Conservation (phyloP, 2,329 filamentous ascomycete species). For the Diaporthe sp. region DNA sequence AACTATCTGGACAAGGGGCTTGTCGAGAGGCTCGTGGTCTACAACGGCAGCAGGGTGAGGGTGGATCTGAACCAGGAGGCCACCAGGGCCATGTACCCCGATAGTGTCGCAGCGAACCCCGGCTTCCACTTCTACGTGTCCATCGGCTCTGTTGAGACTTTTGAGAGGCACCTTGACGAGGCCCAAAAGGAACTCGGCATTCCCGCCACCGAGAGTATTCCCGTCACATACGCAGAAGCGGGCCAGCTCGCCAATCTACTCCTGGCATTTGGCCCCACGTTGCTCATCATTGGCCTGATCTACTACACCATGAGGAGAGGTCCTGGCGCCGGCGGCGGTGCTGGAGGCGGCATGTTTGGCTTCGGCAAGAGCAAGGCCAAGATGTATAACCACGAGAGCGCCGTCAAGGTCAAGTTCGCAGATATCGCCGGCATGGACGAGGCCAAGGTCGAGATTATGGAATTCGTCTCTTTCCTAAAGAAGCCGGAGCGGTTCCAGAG, state of each 20-base stretch:
- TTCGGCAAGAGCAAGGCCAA: conserved; percentile 97
- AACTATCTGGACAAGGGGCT: conserved; percentile 97
- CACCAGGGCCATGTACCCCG: conserved; percentile 79
- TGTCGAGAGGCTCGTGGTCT: conserved; percentile 91
- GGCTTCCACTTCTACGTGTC: conserved; percentile 92
- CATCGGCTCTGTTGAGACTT: conserved; percentile 93
- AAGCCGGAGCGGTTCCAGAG: conserved; percentile 93
- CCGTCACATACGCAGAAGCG: conserved; percentile 87
- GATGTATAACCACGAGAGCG: conserved; percentile 96
- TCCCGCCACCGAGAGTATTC: conserved; percentile 88
- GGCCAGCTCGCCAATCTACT: conserved; percentile 81
- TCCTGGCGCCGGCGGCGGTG: conserved; percentile 74
- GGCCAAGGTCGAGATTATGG: conserved; percentile 98
- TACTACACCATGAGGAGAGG: conserved; percentile 85
- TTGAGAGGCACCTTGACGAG: conserved; percentile 88
- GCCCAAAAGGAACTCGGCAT: conserved; percentile 91
- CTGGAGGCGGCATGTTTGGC: conserved; percentile 86
- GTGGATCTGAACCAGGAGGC: conserved; percentile 86
- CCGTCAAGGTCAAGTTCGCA: conserved; percentile 95
- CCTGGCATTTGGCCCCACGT: conserved; percentile 84
- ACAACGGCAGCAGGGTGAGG: conserved; percentile 75
- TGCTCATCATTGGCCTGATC: conserved; percentile 87
- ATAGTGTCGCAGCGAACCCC: conserved; percentile 76
- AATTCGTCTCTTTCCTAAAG: conserved; percentile 97
- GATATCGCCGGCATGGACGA: conserved; percentile 99